Percentiles rank a stretch among this genome's conserved stretches.
These are phyloP conservation scores for Cyberlindnera bimundalis DNA, from an alignment of 805 yeast species.

Conservation along the genomic window DNA sequence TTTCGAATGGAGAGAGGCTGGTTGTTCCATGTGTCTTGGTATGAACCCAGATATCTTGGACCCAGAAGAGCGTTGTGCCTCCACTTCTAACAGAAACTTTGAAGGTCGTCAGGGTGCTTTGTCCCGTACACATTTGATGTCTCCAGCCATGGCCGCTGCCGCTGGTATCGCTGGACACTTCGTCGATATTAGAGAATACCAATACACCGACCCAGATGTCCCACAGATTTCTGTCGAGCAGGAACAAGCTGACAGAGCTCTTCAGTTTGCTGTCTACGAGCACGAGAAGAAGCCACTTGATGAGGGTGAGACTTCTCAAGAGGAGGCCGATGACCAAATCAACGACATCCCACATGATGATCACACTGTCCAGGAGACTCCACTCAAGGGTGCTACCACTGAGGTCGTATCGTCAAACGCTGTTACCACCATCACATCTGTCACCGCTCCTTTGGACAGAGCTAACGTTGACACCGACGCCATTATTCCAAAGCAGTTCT, in stretches of 20 bases:
- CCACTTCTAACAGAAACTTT: conserved; percentile 97
- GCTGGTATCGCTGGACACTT: conserved; percentile 92
- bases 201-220: conserved; percentile 55
- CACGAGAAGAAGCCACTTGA: conserved; percentile 65
- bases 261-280: conserved; percentile 68
- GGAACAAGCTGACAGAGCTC: conserved; percentile 51
- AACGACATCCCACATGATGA: conserved; percentile 60
- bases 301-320: conserved; percentile 47
- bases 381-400: conserved; percentile 29
- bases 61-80: conserved; percentile 97
- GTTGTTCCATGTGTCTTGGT: conserved; percentile 99
- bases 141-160: conserved; percentile 99
- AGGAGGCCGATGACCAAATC: conserved; percentile 50
- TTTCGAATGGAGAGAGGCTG: conserved; percentile 99
- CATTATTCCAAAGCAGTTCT: conserved; percentile 96
- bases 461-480: conserved; percentile 98
- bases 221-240: conserved; percentile 50
- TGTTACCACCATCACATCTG: conserved; percentile 72
- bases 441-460: conserved; percentile 91
- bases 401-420: conserved; percentile 62
- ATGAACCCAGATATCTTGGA: conserved; percentile 97
- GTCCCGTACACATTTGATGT: conserved; percentile 95
- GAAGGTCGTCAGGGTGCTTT: conserved; percentile 98
- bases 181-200: conserved; percentile 82
- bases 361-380: conserved; percentile 37